These are phyloP conservation scores for Ustilago esculenta DNA, from an alignment of 1,284 basidiomycete species.

Conservation along the genomic window DNA sequence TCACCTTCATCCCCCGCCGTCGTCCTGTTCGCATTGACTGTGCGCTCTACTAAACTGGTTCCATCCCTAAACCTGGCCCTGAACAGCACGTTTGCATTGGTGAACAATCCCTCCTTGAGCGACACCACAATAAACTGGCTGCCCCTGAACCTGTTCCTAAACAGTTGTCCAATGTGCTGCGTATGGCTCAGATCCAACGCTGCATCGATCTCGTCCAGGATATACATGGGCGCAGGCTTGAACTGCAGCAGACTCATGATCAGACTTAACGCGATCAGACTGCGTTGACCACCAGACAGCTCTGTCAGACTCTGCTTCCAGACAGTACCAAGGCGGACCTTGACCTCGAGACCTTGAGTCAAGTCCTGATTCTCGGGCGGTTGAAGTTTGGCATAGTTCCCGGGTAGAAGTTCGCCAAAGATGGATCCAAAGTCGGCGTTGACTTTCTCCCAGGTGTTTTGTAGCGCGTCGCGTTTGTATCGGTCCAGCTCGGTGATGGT, in stretches of 20 bases:
- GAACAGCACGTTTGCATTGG: conserved; percentile 97
- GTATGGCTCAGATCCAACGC: conserved; percentile 95
- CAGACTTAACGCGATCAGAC: conserved; percentile 92
- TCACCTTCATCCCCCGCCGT: conserved; percentile 28
- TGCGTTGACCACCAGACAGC: conserved; percentile 94
- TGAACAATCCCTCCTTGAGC: conserved; percentile 92
- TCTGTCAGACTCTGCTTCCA: conserved; percentile 99
- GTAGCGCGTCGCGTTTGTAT: conserved; percentile 91
- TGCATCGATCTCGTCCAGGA: conserved; percentile 97
- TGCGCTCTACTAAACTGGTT: conserved; percentile 82
- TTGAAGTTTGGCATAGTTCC: conserved; percentile 94
- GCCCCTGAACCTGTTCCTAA: conserved; percentile 96
- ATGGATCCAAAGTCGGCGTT: conserved; percentile 92
- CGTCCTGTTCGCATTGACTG: conserved; percentile 46
- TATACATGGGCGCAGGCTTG: conserved; percentile 99
- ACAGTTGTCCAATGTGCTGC: conserved; percentile 92
- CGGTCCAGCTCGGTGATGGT: conserved; percentile 92
- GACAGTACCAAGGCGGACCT: conserved; percentile 89
- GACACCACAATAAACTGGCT: conserved; percentile 98
- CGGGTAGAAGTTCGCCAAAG: conserved; percentile 93
- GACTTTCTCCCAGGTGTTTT: conserved; percentile 96
- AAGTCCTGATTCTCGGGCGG: conserved; percentile 92
- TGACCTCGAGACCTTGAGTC: conserved; percentile 95
- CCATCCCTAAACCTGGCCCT: conserved; percentile 90
- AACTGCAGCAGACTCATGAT: conserved; percentile 99